A percentile compares a stretch with the other conserved stretches of the same genome.
Evolutionary conservation across 148 eudicot species (phyloP).

Genomic region (Camellia granthamiana): DNA sequence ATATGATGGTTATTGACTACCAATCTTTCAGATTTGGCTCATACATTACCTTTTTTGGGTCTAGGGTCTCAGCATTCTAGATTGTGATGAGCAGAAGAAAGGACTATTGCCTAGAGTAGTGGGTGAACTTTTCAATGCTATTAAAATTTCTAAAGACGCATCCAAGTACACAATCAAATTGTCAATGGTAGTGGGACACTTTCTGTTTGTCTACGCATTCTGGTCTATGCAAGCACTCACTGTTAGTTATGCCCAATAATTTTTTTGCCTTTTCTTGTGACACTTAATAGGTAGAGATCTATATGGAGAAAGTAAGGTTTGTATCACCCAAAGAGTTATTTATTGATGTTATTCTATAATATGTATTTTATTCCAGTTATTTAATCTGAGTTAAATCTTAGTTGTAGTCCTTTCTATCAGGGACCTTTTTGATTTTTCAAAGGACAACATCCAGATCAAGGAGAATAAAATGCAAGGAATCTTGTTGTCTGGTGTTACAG

Average conservation of each 20-base stretch:
- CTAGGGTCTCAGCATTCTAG: slow-evolving; percentile 75
- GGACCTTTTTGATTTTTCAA: slow-evolving; percentile 90
- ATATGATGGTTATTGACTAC: background rate
- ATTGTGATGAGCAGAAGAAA: slow-evolving; percentile 56
- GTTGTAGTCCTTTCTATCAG: slow-evolving; percentile 34
- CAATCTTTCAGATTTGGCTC: slow-evolving; percentile 8
- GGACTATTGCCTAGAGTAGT: slow-evolving; percentile 84
- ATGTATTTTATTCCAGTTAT: background rate
- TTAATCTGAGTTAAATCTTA: background rate
- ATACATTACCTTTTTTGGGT: slow-evolving; percentile 2
- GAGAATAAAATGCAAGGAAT: slow-evolving; percentile 80
- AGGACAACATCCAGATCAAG: slow-evolving; percentile 86
- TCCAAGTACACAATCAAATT: slow-evolving; percentile 43
- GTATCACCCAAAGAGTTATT: slow-evolving; percentile 23
- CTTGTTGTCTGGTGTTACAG: slow-evolving; percentile 68
- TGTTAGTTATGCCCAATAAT: background rate
- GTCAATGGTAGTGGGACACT: slow-evolving; percentile 58
- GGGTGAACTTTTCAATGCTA: slow-evolving; percentile 56
- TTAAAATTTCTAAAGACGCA: slow-evolving; percentile 37
- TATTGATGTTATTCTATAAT: background rate
- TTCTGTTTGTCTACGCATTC: background rate
- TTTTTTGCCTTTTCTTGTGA: background rate
- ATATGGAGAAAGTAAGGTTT: slow-evolving; percentile 96
- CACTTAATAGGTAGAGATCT: slow-evolving; percentile 75
- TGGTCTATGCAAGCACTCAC: background rate